phyloP scores from a whole-genome alignment of 805 yeast species.

The Kluyveromyces nonfermentans region DNA sequence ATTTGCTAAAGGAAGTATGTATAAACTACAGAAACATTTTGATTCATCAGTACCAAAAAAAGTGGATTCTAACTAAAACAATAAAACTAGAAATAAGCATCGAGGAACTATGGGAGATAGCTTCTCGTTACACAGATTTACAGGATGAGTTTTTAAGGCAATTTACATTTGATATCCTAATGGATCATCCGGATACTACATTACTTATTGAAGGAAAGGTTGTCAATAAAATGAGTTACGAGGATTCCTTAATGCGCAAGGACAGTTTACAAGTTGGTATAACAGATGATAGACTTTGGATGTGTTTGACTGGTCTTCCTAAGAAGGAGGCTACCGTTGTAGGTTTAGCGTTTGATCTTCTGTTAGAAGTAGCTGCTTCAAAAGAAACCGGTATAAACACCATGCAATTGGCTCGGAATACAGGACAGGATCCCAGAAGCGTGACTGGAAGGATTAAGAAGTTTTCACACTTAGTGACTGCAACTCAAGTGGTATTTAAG shows the following conservation, averaged over 20 bases:
- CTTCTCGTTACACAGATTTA: constrained; percentile 5
- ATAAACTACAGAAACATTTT: not conserved
- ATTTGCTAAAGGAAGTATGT: constrained; percentile 24
- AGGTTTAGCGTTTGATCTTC: constrained; percentile 42
- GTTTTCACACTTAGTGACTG: constrained; percentile 42
- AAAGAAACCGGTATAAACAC: constrained; percentile 52
- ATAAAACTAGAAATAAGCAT: constrained; percentile 9
- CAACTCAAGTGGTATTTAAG: constrained; percentile 30
- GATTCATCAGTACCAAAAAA: not conserved
- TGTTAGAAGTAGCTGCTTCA: constrained; percentile 50
- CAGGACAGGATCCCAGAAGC: constrained; percentile 66
- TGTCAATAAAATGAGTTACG: not conserved
- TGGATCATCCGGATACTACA: constrained; percentile 11
- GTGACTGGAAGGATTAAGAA: constrained; percentile 52
- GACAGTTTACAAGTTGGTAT: constrained; percentile 28
- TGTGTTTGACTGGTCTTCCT: constrained; percentile 46
- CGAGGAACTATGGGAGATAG: constrained; percentile 13
- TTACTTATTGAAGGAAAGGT: constrained; percentile 6
- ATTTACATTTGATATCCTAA: constrained; percentile 16
- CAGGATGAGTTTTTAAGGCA: constrained; percentile 10
- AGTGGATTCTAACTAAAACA: constrained; percentile 3
- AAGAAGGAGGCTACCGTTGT: constrained; percentile 46
- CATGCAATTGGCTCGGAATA: constrained; percentile 41
- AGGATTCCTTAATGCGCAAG: not conserved
- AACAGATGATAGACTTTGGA: constrained; percentile 48